A percentile compares a stretch with the other conserved stretches of the same genome.
Evolutionary conservation across 192 early-diverging fungal species (phyloP).

Genomic region (Rhizophagus prolifer): DNA sequence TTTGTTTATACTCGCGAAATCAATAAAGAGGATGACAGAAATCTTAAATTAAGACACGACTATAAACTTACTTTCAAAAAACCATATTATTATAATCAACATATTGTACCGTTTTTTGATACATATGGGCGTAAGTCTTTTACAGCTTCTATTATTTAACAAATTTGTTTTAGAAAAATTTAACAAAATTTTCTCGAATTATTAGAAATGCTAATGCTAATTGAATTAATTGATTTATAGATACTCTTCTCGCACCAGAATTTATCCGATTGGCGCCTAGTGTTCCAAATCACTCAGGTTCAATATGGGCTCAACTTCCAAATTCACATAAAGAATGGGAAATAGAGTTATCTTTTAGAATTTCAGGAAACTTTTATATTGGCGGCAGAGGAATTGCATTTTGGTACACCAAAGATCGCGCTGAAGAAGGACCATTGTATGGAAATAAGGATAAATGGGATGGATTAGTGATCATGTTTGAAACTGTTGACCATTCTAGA

Average conservation of each 20-base stretch:
- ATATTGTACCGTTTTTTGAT: conserved; percentile 52
- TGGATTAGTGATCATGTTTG: conserved; percentile 66
- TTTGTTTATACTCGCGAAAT: neutral
- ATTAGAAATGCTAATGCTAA: neutral
- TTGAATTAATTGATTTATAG: neutral
- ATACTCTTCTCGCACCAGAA: conserved; percentile 38
- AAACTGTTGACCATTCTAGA: conserved; percentile 51
- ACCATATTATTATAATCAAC: conserved; percentile 51
- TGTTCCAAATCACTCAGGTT: conserved; percentile 53
- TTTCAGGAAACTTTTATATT: conserved; percentile 53
- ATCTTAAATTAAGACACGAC: conserved; percentile 37
- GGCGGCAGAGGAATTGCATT: conserved; percentile 79
- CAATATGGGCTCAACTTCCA: conserved; percentile 58
- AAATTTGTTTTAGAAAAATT: neutral
- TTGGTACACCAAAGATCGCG: conserved; percentile 73
- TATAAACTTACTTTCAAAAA: conserved; percentile 64
- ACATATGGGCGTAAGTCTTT: conserved; percentile 45
- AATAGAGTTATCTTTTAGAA: conserved; percentile 60
- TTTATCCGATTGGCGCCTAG: conserved; percentile 62
- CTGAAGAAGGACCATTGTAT: conserved; percentile 55
- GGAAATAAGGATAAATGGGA: conserved; percentile 67
- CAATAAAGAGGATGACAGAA: neutral
- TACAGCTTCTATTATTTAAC: neutral
- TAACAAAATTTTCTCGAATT: neutral
- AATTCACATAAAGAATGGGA: conserved; percentile 75